Evolutionary conservation across 441 rosid genomes (phyloP).

Genomic region (Aleurites moluccanus): DNA sequence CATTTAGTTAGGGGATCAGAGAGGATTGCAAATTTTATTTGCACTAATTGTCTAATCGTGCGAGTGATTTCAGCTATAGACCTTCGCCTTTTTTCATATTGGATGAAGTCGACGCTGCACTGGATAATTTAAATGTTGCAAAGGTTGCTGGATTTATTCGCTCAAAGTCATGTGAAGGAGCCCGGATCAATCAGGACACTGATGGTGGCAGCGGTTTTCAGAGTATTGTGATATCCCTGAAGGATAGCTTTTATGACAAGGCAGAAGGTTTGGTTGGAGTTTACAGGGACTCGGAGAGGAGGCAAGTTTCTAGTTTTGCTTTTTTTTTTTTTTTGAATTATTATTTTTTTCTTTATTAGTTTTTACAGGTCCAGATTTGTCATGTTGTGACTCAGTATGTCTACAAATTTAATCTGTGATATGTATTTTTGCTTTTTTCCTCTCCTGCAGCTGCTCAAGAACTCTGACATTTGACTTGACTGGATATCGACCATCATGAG

Average conservation of each 20-base stretch:
- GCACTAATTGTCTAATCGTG: background rate
- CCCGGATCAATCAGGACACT: slow-evolving; percentile 50
- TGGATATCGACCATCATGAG: slow-evolving; percentile 56
- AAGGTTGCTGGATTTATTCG: slow-evolving; percentile 96
- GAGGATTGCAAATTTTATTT: background rate
- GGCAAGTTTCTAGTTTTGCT: slow-evolving; percentile 38
- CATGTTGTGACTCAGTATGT: background rate
- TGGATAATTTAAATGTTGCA: slow-evolving; percentile 94
- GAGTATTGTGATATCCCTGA: slow-evolving; percentile 96
- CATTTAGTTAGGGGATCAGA: background rate
- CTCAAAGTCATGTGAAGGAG: slow-evolving; percentile 78
- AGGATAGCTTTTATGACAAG: slow-evolving; percentile 97
- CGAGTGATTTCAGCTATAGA: slow-evolving; percentile 63
- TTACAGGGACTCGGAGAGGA: slow-evolving; percentile 77
- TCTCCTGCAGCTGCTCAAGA: slow-evolving; percentile 80
- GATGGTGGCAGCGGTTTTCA: slow-evolving; percentile 87
- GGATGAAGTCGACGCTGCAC: slow-evolving; percentile 99
- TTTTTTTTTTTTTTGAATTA: background rate
- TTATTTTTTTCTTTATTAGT: background rate
- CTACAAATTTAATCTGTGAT: background rate
- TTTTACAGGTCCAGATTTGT: background rate
- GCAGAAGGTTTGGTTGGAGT: slow-evolving; percentile 98
- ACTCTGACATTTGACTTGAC: slow-evolving; percentile 93
- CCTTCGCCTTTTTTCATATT: slow-evolving; percentile 98
- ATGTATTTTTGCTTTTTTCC: background rate